Conservation (phyloP, 1,284 basidiomycete genomes). For the Peniophora sp. region DNA sequence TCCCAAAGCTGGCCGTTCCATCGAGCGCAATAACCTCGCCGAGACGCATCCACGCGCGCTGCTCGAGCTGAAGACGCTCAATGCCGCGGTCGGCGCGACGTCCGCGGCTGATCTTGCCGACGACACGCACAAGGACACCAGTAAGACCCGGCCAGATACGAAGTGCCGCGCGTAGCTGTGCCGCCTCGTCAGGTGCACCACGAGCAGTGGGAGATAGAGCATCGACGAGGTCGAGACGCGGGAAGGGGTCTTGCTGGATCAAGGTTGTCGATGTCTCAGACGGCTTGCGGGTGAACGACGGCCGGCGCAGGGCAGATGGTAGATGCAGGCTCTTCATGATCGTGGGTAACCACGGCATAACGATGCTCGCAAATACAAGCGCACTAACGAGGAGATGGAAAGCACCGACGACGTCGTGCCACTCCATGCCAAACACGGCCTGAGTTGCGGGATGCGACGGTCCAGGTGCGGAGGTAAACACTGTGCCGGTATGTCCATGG, state of each 20-base stretch:
- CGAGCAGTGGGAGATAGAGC: conserved; percentile 23
- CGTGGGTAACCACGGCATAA: conserved; percentile 39
- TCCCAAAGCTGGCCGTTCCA: conserved; percentile 25
- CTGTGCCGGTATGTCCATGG: conserved; percentile 24
- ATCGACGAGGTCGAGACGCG: conserved; percentile 22
- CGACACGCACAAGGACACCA: conserved; percentile 28
- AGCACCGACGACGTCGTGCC: conserved; percentile 44
- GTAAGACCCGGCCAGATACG: conserved; percentile 30
- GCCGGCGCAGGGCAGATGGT: conserved; percentile 14
- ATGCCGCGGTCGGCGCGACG: conserved; percentile 20
- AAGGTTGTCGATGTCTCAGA: background rate
- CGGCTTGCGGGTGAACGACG: conserved; percentile 15
- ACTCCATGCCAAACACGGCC: conserved; percentile 25
- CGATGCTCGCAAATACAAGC: conserved; percentile 50
- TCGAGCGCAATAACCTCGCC: conserved; percentile 43
- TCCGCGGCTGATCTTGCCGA: conserved; percentile 17
- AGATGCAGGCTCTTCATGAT: conserved; percentile 13
- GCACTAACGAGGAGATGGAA: conserved; percentile 58
- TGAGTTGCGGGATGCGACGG: background rate
- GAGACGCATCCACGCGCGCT: conserved; percentile 43
- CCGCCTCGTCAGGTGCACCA: conserved; percentile 30
- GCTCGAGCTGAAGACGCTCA: conserved; percentile 36
- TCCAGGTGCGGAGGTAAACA: conserved; percentile 16
- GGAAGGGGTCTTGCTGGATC: conserved; percentile 7
- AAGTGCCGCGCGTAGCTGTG: conserved; percentile 29